Evolutionary conservation across 768 basidiomycete genomes (phyloP).

Genomic region (Asterophora lycoperdoides): DNA sequence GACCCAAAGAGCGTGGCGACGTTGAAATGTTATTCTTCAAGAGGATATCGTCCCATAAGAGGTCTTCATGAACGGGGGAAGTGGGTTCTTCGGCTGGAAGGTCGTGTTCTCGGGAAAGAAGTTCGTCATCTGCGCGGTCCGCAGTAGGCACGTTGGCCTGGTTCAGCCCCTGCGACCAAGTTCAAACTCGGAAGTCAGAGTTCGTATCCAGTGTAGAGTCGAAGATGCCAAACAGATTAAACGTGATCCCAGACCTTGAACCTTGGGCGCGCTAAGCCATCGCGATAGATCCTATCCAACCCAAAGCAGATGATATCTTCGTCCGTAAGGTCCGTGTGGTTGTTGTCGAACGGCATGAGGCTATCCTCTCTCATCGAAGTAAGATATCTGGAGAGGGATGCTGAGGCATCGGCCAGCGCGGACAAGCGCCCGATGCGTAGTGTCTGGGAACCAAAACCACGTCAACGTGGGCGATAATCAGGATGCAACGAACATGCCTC

Average conservation of each 20-base stretch:
- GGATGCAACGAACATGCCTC: constrained; percentile 34
- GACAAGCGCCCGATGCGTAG: constrained; percentile 26
- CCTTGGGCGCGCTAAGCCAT: constrained; percentile 34
- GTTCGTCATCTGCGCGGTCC: constrained; percentile 18
- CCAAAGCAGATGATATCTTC: constrained; percentile 36
- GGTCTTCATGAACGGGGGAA: constrained; percentile 5
- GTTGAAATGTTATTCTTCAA: constrained; percentile 2
- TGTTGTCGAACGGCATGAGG: neutral
- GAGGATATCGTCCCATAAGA: constrained; percentile 12
- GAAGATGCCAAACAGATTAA: neutral
- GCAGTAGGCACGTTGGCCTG: constrained; percentile 1
- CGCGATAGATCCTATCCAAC: constrained; percentile 42
- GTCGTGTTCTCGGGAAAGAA: constrained; percentile 14
- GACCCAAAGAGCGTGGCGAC: neutral
- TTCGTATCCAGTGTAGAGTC: constrained; percentile 27
- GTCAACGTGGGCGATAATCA: neutral
- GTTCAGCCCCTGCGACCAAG: constrained; percentile 12
- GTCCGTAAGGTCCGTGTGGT: constrained; percentile 21
- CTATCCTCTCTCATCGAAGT: constrained; percentile 16
- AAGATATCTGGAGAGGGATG: constrained; percentile 26
- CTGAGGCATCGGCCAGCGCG: constrained; percentile 20
- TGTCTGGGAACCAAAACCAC: constrained; percentile 17
- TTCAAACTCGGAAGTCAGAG: constrained; percentile 2
- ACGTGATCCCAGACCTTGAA: constrained; percentile 42
- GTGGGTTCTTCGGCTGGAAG: constrained; percentile 3